Conservation (phyloP, 805 yeast genomes). For the Metschnikowia koreensis region DNA sequence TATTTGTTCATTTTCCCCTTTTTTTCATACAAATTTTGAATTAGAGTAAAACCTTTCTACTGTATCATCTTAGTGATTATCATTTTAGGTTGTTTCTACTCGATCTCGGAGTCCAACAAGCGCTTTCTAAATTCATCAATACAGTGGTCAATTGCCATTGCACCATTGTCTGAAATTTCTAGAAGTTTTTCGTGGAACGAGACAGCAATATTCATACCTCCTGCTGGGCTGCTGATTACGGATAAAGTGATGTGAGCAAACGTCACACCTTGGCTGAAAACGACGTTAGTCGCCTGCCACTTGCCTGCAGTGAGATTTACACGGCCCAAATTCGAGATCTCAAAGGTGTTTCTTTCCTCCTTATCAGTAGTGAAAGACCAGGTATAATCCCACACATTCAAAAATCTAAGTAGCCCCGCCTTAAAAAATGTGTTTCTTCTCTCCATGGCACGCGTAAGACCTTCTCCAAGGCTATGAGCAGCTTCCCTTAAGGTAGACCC, state of each 20-base stretch:
- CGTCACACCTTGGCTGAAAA: constrained; percentile 16
- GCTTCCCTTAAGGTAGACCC: background rate
- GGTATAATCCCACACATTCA: constrained; percentile 11
- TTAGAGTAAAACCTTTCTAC: too few relatives aligned
- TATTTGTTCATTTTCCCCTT: too few relatives aligned
- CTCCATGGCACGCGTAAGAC: constrained; percentile 1
- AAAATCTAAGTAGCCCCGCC: constrained; percentile 8
- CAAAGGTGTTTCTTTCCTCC: constrained; percentile 10
- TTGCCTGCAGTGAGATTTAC: background rate
- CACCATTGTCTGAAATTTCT: background rate
- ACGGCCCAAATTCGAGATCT: constrained; percentile 17
- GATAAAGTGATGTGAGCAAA: constrained; percentile 12
- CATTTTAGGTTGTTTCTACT: too few relatives aligned
- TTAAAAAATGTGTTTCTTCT: constrained; percentile 6
- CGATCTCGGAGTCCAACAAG: background rate
- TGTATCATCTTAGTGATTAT: background rate
- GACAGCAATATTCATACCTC: constrained; percentile 14
- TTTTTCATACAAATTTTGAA: too few relatives aligned
- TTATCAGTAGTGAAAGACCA: background rate
- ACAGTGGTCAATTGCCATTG: constrained; percentile 2
- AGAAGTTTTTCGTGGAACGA: constrained; percentile 11
- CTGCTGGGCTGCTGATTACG: constrained; percentile 12
- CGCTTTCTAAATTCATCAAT: background rate
- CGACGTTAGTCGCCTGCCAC: constrained; percentile 9
- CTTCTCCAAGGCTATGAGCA: background rate